Percentiles rank a stretch among this genome's conserved stretches.
phyloP scores from a whole-genome alignment of 257 asterid species.

The Coffea canephora region DNA sequence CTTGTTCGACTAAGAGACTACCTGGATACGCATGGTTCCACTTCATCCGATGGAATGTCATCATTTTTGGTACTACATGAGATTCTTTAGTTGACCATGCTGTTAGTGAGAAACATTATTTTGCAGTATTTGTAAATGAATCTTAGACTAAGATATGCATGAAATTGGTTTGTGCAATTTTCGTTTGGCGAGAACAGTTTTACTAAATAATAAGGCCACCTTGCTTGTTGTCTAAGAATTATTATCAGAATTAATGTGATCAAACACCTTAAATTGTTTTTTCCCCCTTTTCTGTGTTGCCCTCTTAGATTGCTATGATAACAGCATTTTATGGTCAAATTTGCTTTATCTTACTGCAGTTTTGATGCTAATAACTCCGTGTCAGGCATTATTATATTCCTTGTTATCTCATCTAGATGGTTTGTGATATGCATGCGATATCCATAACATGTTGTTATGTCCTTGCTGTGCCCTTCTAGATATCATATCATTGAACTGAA shows the following conservation, averaged over 20 bases:
- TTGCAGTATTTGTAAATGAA: conserved; percentile 2
- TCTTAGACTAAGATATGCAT: not conserved
- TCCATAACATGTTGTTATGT: not conserved
- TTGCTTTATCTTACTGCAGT: not conserved
- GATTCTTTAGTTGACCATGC: conserved; percentile 9
- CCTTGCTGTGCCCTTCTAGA: not conserved
- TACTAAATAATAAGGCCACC: not conserved
- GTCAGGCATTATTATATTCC: not conserved
- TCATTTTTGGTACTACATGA: conserved; percentile 70
- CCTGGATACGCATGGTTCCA: conserved; percentile 91
- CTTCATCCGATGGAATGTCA: conserved; percentile 93
- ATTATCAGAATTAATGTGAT: not conserved
- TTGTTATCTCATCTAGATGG: not conserved
- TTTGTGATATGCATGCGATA: not conserved
- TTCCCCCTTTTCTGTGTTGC: not conserved
- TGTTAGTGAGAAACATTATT: not conserved
- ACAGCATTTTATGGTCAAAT: not conserved
- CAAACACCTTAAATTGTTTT: not conserved
- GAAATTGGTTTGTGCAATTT: not conserved
- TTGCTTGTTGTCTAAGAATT: not conserved
- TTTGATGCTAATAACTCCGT: not conserved
- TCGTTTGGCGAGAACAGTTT: not conserved
- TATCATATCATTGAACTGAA: not conserved
- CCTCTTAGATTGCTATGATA: not conserved
- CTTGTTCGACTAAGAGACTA: conserved; percentile 87